These are phyloP conservation scores for Cymbopogon citratus DNA, from an alignment of 176 grass and related monocot species.

Conservation along the genomic window DNA sequence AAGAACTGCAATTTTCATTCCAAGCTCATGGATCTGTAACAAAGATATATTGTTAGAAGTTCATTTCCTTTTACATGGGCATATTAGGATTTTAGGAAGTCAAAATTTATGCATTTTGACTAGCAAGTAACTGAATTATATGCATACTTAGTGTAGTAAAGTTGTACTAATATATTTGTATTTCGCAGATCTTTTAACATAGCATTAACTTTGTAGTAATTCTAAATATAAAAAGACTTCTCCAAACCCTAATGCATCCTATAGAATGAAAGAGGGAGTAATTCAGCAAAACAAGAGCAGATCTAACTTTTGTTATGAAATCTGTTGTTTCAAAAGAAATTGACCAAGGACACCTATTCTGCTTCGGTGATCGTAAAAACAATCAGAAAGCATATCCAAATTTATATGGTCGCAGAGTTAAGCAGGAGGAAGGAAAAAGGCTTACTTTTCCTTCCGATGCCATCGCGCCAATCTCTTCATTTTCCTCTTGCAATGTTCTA, in stretches of 20 bases:
- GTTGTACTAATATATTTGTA: not conserved
- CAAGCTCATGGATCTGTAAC: conserved; percentile 94
- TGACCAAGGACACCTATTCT: not conserved
- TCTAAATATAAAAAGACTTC: not conserved
- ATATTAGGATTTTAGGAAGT: not conserved
- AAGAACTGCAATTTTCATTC: conserved; percentile 95
- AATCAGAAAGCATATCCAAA: not conserved
- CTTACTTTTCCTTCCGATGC: conserved; percentile 99
- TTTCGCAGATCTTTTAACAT: not conserved
- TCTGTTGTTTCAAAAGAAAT: not conserved
- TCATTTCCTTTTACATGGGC: not conserved
- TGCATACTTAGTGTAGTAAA: not conserved
- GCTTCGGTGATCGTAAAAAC: not conserved
- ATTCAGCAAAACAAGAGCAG: not conserved
- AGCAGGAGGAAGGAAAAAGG: not conserved
- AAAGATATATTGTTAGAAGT: not conserved
- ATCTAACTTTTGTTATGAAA: not conserved
- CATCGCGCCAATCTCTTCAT: conserved; percentile 96
- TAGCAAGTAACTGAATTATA: not conserved
- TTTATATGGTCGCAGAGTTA: not conserved
- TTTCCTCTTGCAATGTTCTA: conserved; percentile 93
- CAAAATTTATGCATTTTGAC: not conserved
- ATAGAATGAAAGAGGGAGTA: not conserved
- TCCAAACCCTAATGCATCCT: not conserved
- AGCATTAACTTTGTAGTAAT: not conserved